Evolutionary conservation across 495 filamentous ascomycete species (phyloP), one percentile per base, ranked within the genome.

Genomic region (Neurospora sp.): DNA sequence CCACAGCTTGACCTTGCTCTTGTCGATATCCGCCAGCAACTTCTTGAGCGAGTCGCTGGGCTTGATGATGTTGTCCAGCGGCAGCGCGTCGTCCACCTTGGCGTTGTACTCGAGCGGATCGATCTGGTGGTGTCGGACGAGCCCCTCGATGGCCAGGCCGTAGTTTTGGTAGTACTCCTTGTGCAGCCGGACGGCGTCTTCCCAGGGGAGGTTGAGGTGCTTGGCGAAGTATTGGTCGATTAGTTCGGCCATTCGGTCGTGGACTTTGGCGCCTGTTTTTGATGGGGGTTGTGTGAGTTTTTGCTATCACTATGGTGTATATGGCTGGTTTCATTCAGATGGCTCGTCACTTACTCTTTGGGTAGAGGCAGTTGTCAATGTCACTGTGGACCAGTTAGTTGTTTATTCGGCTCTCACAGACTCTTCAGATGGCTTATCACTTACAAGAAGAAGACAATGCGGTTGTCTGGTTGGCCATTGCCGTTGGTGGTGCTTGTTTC

Each of bases 311-410:
- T 40, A 40, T 40, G 40, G 12, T 40, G 40, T 35, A 35, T 35
- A 35, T 35, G 31, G 31, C 31, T 40, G 9, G 10, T 40, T 10
- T 40, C 1, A 0, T 40, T 39, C 38, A 5, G 31, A 35, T 35
- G 31, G 31, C 35, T 39, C 42, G 68, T 40, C 39, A 79, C 87
- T 77, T 75, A 89, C 88, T 90, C 78, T 87, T 90, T 1, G 89
- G 88, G 74, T 92, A 92, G 72, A 92, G 85, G 83, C 96, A 98
- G 77, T 99, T 99, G 87, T 99, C 96, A 79, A 99, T 98, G 78
- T 99, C 96, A 69, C 85, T 87, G 68, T 27, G 9, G 12, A 7
- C 0, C 7, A 8, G 74, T 78, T 22, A 73, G 74, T 72, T 0
- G 48, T 20, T 9, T 9, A 14, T 22, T 59, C 27, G 4, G 1